A percentile compares a stretch with the other conserved stretches of the same genome.
Evolutionary conservation across 1,284 basidiomycete genomes (phyloP).

Genomic region (Neolentinus lepideus): DNA sequence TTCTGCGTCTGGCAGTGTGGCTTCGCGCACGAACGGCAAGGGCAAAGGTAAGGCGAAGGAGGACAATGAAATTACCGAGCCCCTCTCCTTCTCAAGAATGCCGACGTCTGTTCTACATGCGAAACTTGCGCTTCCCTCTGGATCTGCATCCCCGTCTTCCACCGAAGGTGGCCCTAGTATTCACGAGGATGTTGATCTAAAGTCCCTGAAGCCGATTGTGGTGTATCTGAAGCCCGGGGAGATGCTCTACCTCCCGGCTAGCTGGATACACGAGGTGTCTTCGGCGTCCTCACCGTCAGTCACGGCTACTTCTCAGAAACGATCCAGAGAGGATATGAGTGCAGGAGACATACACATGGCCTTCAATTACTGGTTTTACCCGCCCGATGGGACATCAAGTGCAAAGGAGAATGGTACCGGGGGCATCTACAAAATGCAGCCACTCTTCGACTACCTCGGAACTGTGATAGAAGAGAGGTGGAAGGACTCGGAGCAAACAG

Average conservation of each 20-base stretch:
- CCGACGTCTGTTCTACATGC: neutral
- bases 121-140: neutral
- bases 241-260: slow-evolving; percentile 3
- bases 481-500: neutral
- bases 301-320: neutral
- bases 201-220: slow-evolving; percentile 1
- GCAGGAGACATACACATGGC: slow-evolving; percentile 22
- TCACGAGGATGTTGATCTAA: neutral
- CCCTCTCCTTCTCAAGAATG: slow-evolving; percentile 3
- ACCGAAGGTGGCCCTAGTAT: neutral
- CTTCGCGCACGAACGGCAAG: neutral
- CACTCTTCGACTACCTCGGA: neutral
- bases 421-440: neutral
- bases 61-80: neutral
- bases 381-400: slow-evolving; percentile 16
- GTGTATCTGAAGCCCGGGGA: slow-evolving; percentile 2
- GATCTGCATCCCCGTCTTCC: neutral
- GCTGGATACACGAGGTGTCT: slow-evolving; percentile 5
- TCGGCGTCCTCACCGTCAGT: neutral
- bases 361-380: slow-evolving; percentile 30
- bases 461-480: neutral
- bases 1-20: neutral
- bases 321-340: neutral
- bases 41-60: neutral
- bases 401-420: neutral